These are phyloP conservation scores for Trichoderma sp. DNA, from an alignment of 2,329 filamentous ascomycete species.

Conservation along the genomic window DNA sequence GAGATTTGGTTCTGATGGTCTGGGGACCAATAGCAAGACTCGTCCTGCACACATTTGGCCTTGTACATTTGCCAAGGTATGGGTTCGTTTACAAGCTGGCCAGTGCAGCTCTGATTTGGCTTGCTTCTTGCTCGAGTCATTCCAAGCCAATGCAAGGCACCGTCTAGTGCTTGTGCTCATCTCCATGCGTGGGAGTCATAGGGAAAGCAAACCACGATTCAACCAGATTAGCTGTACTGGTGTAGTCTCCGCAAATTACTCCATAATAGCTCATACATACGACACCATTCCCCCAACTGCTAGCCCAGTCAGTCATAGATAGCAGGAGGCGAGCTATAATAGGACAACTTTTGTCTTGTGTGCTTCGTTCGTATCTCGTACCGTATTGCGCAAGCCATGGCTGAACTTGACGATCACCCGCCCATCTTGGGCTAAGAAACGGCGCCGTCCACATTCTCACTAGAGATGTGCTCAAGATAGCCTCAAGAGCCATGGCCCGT, in stretches of 20 bases:
- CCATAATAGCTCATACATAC: neutral
- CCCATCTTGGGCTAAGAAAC: constrained; percentile 18
- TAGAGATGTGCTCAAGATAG: constrained; percentile 1
- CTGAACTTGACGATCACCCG: constrained; percentile 18
- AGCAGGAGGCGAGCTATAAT: neutral
- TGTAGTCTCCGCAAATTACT: neutral
- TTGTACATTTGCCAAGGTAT: neutral
- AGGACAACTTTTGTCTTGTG: neutral
- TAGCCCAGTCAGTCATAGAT: neutral
- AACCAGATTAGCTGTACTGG: neutral
- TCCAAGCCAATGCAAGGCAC: constrained; percentile 12
- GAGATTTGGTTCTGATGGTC: neutral
- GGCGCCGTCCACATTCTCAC: constrained; percentile 1
- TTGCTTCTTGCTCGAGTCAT: neutral
- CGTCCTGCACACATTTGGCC: neutral
- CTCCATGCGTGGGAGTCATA: neutral
- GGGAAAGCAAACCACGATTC: neutral
- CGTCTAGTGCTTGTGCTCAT: neutral
- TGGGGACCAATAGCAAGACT: neutral
- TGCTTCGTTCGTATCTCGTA: neutral
- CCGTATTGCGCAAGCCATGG: neutral
- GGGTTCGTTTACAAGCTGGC: constrained; percentile 5
- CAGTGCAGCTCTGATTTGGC: neutral
- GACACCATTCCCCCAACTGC: neutral
- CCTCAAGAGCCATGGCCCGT: constrained; percentile 2